Evolutionary conservation across 164 flowering plant genomes (phyloP).

Genomic region (Sextonia rubra): DNA sequence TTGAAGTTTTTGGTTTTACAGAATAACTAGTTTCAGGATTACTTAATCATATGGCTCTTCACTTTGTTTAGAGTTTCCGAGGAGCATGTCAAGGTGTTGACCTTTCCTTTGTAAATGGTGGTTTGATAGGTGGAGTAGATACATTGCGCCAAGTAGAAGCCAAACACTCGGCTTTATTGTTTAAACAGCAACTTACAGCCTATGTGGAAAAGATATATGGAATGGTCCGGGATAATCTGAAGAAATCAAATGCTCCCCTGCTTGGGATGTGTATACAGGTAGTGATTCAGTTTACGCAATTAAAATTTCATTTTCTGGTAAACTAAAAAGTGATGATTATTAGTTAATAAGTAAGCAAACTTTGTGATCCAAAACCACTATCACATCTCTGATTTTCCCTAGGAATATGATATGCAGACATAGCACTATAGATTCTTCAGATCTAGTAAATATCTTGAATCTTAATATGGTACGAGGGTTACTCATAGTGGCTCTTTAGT

Average conservation of each 20-base stretch:
- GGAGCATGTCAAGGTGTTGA: constrained; percentile 89
- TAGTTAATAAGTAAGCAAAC: no score
- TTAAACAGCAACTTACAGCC: constrained; percentile 99
- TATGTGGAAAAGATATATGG: constrained; percentile 98
- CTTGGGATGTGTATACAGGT: constrained; percentile 98
- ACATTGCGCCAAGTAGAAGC: constrained; percentile 91
- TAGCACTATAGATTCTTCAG: no score
- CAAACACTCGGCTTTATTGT: constrained; percentile 94
- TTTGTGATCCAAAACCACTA: no score
- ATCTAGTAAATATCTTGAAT: no score
- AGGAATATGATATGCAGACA: no score
- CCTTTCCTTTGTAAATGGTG: constrained; percentile 68
- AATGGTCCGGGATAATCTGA: constrained; percentile 93
- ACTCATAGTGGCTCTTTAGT: no score
- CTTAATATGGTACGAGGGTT: no score
- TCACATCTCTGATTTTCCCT: no score
- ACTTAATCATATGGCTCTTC: neutral
- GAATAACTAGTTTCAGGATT: neutral
- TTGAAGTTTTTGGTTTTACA: neutral
- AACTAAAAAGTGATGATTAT: neutral
- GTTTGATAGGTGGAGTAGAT: constrained; percentile 62
- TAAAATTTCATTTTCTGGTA: neutral
- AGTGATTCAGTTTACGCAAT: neutral
- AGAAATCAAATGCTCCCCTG: constrained; percentile 94
- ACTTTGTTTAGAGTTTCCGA: constrained; percentile 68